Evolutionary conservation across 1,139 yeast genomes (phyloP).

Genomic region (Nematodospora anomalae): DNA sequence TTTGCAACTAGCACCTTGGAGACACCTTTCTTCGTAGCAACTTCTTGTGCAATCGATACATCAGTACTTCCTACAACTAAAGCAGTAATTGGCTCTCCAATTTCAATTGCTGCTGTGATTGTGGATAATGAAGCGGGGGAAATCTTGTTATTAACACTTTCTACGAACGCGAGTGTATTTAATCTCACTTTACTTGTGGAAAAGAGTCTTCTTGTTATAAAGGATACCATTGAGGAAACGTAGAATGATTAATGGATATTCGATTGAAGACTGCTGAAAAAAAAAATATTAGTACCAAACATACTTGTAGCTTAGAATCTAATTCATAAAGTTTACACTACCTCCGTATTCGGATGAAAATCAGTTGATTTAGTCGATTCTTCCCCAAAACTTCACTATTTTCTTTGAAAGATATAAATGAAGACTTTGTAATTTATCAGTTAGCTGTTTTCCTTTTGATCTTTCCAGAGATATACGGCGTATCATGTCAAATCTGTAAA

Average conservation of each 20-base stretch:
- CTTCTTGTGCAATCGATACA: conserved; percentile 35
- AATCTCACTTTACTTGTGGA: conserved; percentile 26
- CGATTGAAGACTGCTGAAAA: background rate
- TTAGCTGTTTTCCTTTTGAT: no score
- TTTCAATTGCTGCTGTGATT: conserved; percentile 60
- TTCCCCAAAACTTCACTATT: no score
- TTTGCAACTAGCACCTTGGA: conserved; percentile 52
- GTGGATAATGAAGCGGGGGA: conserved; percentile 69
- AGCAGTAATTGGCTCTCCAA: conserved; percentile 68
- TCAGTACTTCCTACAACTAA: conserved; percentile 59
- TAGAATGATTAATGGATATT: no score
- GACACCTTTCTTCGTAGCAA: conserved; percentile 40
- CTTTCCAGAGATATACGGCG: no score
- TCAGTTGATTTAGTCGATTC: background rate
- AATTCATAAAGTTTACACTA: background rate
- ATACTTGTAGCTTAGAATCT: no score
- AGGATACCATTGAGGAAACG: conserved; percentile 12
- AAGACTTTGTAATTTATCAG: no score
- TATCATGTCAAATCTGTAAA: no score
- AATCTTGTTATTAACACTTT: conserved; percentile 52
- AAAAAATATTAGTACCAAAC: no score
- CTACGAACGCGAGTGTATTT: conserved; percentile 72
- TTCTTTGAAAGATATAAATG: no score
- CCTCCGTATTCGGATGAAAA: background rate
- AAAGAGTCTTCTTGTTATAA: conserved; percentile 25